A percentile compares a stretch with the other conserved stretches of the same genome.
Evolutionary conservation across 805 yeast species (phyloP).

Genomic region (Wickerhamiella vanderwaltii): DNA sequence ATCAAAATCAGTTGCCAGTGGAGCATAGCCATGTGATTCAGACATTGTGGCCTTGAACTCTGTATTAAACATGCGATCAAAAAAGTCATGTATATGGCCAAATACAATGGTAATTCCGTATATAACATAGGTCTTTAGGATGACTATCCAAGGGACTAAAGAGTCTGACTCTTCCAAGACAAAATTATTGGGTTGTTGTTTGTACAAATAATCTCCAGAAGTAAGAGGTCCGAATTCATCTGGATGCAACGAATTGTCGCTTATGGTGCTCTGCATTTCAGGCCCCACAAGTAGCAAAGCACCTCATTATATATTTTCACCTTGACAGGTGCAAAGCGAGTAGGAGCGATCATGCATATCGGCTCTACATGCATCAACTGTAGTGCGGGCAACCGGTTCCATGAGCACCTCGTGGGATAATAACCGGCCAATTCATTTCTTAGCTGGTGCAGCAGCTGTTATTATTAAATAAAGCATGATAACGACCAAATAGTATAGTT

Average conservation of each 20-base stretch:
- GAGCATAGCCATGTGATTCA: conserved; percentile 83
- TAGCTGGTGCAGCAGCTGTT: too few relatives aligned
- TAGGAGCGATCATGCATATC: too few relatives aligned
- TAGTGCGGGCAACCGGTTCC: too few relatives aligned
- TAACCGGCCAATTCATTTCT: too few relatives aligned
- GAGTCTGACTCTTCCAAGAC: conserved; percentile 49
- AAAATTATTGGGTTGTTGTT: conserved; percentile 37
- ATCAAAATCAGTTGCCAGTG: conserved; percentile 89
- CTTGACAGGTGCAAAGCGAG: too few relatives aligned
- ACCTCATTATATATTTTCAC: too few relatives aligned
- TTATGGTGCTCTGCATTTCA: neutral
- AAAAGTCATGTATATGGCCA: conserved; percentile 84
- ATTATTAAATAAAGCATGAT: too few relatives aligned
- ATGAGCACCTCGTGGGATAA: too few relatives aligned
- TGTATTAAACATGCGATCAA: conserved; percentile 63
- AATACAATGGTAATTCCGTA: conserved; percentile 72
- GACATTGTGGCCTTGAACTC: conserved; percentile 51
- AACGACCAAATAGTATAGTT: too few relatives aligned
- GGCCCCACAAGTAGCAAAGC: too few relatives aligned
- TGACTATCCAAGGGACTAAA: conserved; percentile 75
- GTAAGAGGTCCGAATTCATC: conserved; percentile 65
- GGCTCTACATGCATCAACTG: too few relatives aligned
- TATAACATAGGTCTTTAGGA: conserved; percentile 71
- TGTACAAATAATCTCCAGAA: conserved; percentile 50
- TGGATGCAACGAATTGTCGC: conserved; percentile 6